Base-by-base conservation (phyloP, 805 yeast species). In the Kuraishia hungarica region DNA sequence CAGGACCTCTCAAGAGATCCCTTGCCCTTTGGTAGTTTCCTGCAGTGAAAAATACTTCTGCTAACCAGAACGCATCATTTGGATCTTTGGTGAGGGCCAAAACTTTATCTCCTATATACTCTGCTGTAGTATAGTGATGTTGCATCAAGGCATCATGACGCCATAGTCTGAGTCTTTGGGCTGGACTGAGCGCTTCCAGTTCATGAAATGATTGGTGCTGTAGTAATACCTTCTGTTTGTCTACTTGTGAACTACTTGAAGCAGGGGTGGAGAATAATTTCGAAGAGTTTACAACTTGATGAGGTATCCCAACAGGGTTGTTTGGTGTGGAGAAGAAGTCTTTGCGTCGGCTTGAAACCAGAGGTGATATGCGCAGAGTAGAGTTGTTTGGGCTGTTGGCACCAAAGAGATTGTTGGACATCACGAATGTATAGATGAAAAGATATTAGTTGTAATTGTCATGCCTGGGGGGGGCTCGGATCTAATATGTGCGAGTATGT, bases 21-120 rank as follows among this genome's bases (percentile, higher is more conserved):
- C 90, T 80, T 1, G 96, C 97, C 39, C 97, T 75, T 48, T 85
- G 78, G 68, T 82, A 91, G 64, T 87, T 82, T 11, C 93, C 93
- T 55, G 82, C 82, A 55, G 83, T 75, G 67, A 83, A 89, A 67
- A 87, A 84, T 3, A 88, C 96, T 71, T 93, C 97, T 0, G 97
- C 97, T 29, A 93, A 75, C 97, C 97, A 92, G 68, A 90, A 93
- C 11, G 97, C 97, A 67, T 93, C 98, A 64, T 86, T 89, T 15
- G 97, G 87, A 64, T 92, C 97, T 57, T 79, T 78, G 0, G 97
- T 91, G 57, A 94, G 72, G 1, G 91, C 81, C 48, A 89, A 77
- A 7, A 94, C 89, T 63, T 92, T 93, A 71, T 94, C 97, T 17
- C 97, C 98, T 26, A 94, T 80, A 66, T 84, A 90, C 62, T 87